Base-by-base conservation (phyloP, 805 yeast species). In the Candida adriatica region DNA sequence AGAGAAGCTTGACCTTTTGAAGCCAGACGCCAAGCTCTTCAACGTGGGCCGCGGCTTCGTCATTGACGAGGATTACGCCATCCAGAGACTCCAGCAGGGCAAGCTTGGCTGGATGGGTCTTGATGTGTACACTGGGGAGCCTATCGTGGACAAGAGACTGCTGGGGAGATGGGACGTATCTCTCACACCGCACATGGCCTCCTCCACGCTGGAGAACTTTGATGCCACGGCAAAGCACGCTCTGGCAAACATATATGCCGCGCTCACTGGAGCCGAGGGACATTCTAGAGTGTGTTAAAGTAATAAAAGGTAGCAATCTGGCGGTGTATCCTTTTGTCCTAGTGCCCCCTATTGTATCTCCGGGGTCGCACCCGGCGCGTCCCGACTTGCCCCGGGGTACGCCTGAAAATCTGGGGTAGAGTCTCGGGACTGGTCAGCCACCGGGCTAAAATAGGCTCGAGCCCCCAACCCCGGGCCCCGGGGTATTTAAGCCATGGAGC, bases 181-280 rank as follows among this genome's bases (percentile, higher is more conserved):
- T 3, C 46, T 73, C 34, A 72, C 80, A 5, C 85, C 85, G 3
- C 85, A 77, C 48, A 51, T 75, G 29, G 85, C 79, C 0, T 73
- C 79, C 17, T 66, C 76, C 5, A 74, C 81, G 0, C 50, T 45
- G 21, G 66, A 64, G 33, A 67, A 63, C 35, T 67, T 58, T 33
- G 59, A 64, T 32, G 58, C 57, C 23, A 60, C 73, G 14, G 66
- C 73, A 5, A 56, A 63, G 11, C 46, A 47, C 21, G 67, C 74
- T 2, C 46, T 73, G 55, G 50, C 58, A 18, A 69, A 70, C 45
- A 67, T 73, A 13, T 59, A 54, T 8, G 49, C 55, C 25, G 64
- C 63, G 9, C 31, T 61, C n/a, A 41, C 58, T 9, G 53, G 53
- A 10, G 53, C 27, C 7, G 47, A 40, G 13, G 50, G 45, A 8